A percentile compares a stretch with the other conserved stretches of the same genome.
These are phyloP conservation scores for Alternaria hordeiaustralica DNA, from an alignment of 2,329 filamentous ascomycete species.

Conservation along the genomic window DNA sequence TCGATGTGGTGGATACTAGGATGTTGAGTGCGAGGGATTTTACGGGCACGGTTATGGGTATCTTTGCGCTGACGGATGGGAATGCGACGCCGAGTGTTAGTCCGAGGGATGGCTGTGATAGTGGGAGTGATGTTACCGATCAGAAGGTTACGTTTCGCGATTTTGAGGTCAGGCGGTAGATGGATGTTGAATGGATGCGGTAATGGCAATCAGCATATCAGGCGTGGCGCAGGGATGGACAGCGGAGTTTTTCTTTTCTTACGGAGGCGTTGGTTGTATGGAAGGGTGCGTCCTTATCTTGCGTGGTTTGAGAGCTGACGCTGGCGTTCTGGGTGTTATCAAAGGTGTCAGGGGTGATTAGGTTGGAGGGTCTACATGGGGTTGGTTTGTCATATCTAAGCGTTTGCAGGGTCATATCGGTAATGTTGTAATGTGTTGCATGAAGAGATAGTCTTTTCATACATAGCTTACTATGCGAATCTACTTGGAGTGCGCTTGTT, in stretches of 20 bases:
- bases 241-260: neutral
- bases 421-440: no score
- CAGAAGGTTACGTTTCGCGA: neutral
- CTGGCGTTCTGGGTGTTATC: no score
- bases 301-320: no score
- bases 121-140: neutral
- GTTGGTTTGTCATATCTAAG: no score
- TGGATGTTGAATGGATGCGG: neutral
- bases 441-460: no score
- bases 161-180: neutral
- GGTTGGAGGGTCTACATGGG: no score
- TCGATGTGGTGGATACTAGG: neutral
- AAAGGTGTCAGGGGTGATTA: no score
- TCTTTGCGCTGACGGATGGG: neutral
- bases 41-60: neutral
- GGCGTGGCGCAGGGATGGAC: neutral
- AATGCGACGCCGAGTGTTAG: neutral
- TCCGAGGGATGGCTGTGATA: neutral
- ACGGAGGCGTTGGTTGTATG: no score
- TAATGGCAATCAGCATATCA: rapidly evolving
- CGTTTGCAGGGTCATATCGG: no score
- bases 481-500: neutral
- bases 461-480: no score
- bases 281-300: no score
- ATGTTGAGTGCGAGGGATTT: neutral